Evolutionary conservation across 345 rosid genomes (phyloP).

Genomic region (Nasturtium officinale): DNA sequence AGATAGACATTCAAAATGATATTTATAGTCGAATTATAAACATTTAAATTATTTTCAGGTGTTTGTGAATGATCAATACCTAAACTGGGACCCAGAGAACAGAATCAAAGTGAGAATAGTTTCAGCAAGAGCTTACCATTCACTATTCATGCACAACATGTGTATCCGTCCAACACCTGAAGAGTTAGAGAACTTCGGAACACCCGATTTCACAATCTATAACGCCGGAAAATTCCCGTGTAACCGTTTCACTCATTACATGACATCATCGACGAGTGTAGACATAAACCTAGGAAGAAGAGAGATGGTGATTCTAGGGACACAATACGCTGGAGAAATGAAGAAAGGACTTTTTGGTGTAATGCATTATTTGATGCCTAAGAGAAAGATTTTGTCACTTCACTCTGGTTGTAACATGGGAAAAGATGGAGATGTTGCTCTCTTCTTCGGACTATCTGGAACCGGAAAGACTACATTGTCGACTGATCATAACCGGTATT

Average conservation of each 20-base stretch:
- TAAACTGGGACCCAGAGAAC: slow-evolving; percentile 91
- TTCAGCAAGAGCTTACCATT: slow-evolving; percentile 97
- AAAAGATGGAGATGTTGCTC: slow-evolving; percentile 96
- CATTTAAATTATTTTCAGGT: slow-evolving; percentile 55
- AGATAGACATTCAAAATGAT: not conserved
- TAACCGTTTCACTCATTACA: slow-evolving; percentile 96
- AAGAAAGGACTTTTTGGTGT: slow-evolving; percentile 98
- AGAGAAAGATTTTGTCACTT: slow-evolving; percentile 85
- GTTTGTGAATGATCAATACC: slow-evolving; percentile 89
- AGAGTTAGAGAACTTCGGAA: slow-evolving; percentile 94
- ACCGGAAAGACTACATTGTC: slow-evolving; percentile 98
- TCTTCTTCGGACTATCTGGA: slow-evolving; percentile 98
- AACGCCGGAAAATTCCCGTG: slow-evolving; percentile 99
- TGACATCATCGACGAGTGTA: slow-evolving; percentile 98
- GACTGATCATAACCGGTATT: slow-evolving; percentile 85
- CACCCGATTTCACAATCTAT: slow-evolving; percentile 98
- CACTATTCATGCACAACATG: slow-evolving; percentile 99
- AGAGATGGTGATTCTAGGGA: slow-evolving; percentile 99
- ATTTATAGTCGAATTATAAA: not conserved
- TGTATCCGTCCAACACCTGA: slow-evolving; percentile 97
- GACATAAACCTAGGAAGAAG: slow-evolving; percentile 89
- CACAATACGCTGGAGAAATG: slow-evolving; percentile 99
- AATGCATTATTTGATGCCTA: slow-evolving; percentile 99
- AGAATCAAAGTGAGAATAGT: slow-evolving; percentile 92
- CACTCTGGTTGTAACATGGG: slow-evolving; percentile 99